These are phyloP conservation scores for Cladophialophora psammophila DNA, from an alignment of 2,329 filamentous ascomycete species.

Conservation along the genomic window DNA sequence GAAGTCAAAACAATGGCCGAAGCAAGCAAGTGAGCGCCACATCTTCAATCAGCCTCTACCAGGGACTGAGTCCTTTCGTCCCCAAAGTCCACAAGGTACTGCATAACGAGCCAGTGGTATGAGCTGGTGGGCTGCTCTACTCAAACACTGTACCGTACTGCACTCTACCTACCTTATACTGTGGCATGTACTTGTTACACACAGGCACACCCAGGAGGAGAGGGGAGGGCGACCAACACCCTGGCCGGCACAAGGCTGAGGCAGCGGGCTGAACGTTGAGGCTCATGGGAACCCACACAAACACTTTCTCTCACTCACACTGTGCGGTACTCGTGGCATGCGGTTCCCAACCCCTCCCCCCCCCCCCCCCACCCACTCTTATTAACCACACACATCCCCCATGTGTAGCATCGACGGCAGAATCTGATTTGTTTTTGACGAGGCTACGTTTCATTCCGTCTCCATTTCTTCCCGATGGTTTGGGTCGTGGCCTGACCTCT, in stretches of 20 bases:
- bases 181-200: no score
- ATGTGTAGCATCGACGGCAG: neutral
- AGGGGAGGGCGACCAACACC: no score
- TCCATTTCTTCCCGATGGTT: neutral
- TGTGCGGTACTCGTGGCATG: neutral
- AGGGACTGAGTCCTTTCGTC: no score
- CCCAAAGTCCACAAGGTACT: no score
- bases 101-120: no score
- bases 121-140: no score
- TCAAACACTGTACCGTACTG: no score
- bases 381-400: neutral
- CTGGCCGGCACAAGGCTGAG: conserved; percentile 12
- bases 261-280: conserved; percentile 29
- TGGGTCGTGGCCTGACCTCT: neutral
- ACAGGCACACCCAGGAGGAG: no score
- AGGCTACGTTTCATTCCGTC: neutral
- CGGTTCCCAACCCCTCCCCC: conserved; percentile 3
- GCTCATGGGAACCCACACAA: conserved; percentile 18
- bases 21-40: no score
- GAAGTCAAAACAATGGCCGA: no score
- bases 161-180: no score
- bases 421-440: neutral
- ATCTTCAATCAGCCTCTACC: no score
- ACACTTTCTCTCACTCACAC: neutral
- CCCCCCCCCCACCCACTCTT: neutral